Base-by-base conservation (phyloP, 1,139 yeast genomes). In the Hansenula anomala region DNA sequence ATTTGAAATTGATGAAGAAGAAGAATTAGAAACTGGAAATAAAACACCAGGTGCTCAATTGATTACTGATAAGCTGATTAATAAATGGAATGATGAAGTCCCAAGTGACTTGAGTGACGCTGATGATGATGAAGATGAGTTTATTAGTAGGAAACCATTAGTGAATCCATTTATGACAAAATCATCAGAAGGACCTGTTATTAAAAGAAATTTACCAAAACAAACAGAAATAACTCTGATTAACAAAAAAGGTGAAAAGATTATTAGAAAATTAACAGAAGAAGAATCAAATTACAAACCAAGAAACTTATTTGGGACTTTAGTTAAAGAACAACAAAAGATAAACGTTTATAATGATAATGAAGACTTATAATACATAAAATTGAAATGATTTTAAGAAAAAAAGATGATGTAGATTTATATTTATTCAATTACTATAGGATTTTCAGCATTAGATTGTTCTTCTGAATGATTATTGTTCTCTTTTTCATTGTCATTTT, bases 211-310 rank as follows among this genome's bases (percentile, higher is more conserved):
- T 9, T 31, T 36, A 15, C 45, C 42, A 14, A 46, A 45, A 19
- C 38, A 46, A 30, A 48, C 44, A 7, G 48, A 42, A 34, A 41
- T 54, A 6, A 51, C 46, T n/a, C 40, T 43, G 28, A 47, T 54
- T 7, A 49, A 51, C 39, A 54, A 51, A 38, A 52, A 47, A 36
- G 58, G 58, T 18, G 52, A 52, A 20, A 50, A 44, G 26, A 37
- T 50, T 18, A 41, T 39, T 6, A 45, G 48, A 33, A 38, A 39
- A 30, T 33, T 44, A 27, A 37, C 39, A 1, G 15, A 34, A 6
- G 40, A 45, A 4, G 47, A 44, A 11, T 28, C 35, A 17, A 30
- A 38, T 13, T 42, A 44, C 20, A 42, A 45, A 31, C 47, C 49
- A 14, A 47, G 36, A 12, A 40, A 37, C n/a, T 24, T 45, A 17